Evolutionary conservation across 2,329 filamentous ascomycete genomes (phyloP).

Genomic region (Zymoseptoria pseudotritici): DNA sequence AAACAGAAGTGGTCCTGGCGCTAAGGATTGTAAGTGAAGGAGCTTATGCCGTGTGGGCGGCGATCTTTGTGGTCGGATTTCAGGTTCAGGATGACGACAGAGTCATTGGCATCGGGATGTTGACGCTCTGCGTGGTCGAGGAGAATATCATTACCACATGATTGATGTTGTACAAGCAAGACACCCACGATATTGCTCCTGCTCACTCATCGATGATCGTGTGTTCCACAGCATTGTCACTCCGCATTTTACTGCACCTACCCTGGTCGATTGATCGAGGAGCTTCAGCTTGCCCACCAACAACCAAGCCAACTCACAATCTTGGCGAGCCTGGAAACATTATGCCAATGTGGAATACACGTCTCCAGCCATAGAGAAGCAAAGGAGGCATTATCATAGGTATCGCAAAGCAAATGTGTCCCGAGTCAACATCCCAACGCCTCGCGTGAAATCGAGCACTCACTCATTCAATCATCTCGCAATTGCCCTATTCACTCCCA

Average conservation of each 20-base stretch:
- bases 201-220: not conserved
- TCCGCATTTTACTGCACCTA: not conserved
- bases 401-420: not conserved
- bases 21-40: not conserved
- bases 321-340: not conserved
- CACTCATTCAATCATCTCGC: not conserved
- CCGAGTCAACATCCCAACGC: not conserved
- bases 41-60: not conserved
- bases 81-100: not conserved
- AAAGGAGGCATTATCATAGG: not conserved
- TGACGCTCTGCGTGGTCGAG: not conserved
- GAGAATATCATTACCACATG: not conserved
- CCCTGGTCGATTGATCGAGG: not conserved
- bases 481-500: conserved; percentile 27
- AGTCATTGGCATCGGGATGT: not conserved
- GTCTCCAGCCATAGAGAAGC: not conserved
- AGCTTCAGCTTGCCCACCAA: not conserved
- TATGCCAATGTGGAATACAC: not conserved
- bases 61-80: not conserved
- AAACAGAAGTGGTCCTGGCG: not conserved
- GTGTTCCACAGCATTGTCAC: not conserved
- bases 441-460: not conserved
- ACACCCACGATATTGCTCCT: not conserved
- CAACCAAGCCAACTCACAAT: not conserved
- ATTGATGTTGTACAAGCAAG: not conserved